Evolutionary conservation across 495 filamentous ascomycete species (phyloP).

Genomic region (Penicillium coffeae): DNA sequence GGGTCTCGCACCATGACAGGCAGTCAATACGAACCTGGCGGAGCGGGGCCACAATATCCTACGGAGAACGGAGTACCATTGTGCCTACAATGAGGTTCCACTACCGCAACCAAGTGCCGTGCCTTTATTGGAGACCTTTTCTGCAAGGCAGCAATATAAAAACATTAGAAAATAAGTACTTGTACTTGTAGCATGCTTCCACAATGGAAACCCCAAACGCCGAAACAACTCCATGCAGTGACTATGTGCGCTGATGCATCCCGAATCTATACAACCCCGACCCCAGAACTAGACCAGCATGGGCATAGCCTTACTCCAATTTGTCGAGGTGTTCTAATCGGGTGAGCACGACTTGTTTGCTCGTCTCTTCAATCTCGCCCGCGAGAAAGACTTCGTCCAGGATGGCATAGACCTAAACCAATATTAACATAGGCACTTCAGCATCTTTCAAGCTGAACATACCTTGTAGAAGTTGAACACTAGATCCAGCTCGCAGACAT

Average conservation of each 20-base stretch:
- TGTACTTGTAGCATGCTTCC: slow-evolving; percentile 1
- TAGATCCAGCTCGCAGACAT: slow-evolving; percentile 97
- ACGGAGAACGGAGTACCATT: no score
- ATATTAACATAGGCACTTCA: slow-evolving; percentile 1
- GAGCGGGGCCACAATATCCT: not conserved
- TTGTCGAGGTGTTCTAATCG: slow-evolving; percentile 95
- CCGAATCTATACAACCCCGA: slow-evolving; percentile 3
- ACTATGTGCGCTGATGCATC: slow-evolving; percentile 12
- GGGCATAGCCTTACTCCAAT: slow-evolving; percentile 59
- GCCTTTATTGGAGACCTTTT: no score
- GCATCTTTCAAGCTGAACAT: slow-evolving; percentile 10
- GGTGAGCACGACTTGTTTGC: slow-evolving; percentile 94
- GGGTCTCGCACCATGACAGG: no score
- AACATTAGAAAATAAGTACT: not conserved
- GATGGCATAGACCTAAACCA: slow-evolving; percentile 85
- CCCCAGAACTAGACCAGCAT: not conserved
- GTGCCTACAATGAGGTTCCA: no score
- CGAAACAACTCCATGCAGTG: slow-evolving; percentile 19
- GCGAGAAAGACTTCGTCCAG: slow-evolving; percentile 96
- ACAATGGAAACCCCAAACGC: slow-evolving; percentile 1
- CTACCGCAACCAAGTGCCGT: no score
- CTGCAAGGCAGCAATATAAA: no score
- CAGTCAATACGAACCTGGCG: not conserved
- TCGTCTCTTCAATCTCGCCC: slow-evolving; percentile 96
- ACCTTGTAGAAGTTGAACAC: slow-evolving; percentile 98